Conservation (phyloP, 257 asterid species). For the Nyctanthes arbortristis region DNA sequence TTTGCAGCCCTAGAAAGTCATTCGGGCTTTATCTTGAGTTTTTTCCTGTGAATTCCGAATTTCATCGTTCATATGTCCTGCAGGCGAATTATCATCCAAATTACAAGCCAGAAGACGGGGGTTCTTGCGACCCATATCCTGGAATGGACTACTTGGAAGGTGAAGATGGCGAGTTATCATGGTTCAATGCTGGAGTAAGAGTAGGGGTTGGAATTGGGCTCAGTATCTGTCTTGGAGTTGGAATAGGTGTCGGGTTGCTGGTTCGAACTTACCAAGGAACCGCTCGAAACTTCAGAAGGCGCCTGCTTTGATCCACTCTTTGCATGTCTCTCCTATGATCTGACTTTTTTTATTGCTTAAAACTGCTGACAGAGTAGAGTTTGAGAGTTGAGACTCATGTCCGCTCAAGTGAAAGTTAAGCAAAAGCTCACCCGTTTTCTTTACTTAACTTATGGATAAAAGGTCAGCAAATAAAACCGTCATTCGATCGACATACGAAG, state of each 20-base stretch:
- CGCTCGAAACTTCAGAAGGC: conserved; percentile 56
- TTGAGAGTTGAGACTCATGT: conserved; percentile 3
- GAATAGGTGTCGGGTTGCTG: conserved; percentile 73
- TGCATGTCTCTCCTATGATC: conserved; percentile 15
- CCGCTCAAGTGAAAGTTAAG: background rate
- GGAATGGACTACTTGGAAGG: conserved; percentile 47
- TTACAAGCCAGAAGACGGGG: conserved; percentile 39
- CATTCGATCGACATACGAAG: background rate
- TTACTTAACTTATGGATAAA: background rate
- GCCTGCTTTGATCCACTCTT: conserved; percentile 37
- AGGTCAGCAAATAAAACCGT: conserved; percentile 20
- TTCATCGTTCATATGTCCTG: conserved; percentile 8
- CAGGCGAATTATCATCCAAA: conserved; percentile 39
- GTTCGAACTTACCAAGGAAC: conserved; percentile 76
- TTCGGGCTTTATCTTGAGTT: background rate
- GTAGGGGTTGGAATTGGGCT: conserved; percentile 81
- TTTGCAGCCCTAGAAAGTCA: no score
- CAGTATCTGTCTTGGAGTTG: conserved; percentile 65
- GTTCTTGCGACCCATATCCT: conserved; percentile 26
- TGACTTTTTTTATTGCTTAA: conserved; percentile 7
- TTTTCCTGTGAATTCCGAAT: background rate
- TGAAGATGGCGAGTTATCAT: conserved; percentile 64
- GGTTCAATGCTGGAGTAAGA: conserved; percentile 81
- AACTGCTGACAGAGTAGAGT: conserved; percentile 4
- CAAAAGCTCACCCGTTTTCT: conserved; percentile 13